A percentile compares a stretch with the other conserved stretches of the same genome.
Conservation (phyloP, 169 alveolate genomes). For the Amoebophrya sp. region DNA sequence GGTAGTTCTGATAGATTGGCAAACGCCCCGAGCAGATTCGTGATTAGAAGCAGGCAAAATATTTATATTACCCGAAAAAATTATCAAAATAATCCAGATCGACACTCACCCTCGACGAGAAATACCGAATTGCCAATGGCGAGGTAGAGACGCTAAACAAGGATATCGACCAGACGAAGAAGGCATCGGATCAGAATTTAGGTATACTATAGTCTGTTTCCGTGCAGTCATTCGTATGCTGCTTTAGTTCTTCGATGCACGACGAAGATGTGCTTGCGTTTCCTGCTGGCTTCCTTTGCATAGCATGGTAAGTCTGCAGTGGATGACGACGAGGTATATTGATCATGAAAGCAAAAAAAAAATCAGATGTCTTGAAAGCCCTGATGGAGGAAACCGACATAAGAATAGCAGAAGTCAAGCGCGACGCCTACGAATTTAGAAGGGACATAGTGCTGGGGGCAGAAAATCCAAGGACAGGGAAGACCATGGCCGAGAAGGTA, state of each 20-base stretch:
- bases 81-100: too few species aligned
- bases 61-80: too few species aligned
- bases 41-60: too few species aligned
- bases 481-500: conserved; percentile 74
- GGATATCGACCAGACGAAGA: conserved; percentile 30
- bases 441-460: conserved; percentile 59
- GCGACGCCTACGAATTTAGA: conserved; percentile 48
- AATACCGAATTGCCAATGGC: conserved; percentile 42
- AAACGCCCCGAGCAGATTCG: too few species aligned
- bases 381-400: conserved; percentile 50
- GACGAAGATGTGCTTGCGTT: too few species aligned
- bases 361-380: conserved; percentile 37
- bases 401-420: conserved; percentile 48
- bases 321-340: too few species aligned
- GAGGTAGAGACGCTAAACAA: not conserved
- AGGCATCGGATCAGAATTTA: conserved; percentile 44
- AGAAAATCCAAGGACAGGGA: conserved; percentile 68
- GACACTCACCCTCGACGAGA: conserved; percentile 22
- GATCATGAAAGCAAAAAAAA: too few species aligned
- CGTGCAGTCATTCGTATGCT: not conserved
- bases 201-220: not conserved
- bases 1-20: too few species aligned
- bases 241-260: not conserved
- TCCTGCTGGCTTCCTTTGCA: too few species aligned
- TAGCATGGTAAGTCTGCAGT: too few species aligned